phyloP scores from a whole-genome alignment of 2,329 filamentous ascomycete species.

The Elsinoe necatrix region DNA sequence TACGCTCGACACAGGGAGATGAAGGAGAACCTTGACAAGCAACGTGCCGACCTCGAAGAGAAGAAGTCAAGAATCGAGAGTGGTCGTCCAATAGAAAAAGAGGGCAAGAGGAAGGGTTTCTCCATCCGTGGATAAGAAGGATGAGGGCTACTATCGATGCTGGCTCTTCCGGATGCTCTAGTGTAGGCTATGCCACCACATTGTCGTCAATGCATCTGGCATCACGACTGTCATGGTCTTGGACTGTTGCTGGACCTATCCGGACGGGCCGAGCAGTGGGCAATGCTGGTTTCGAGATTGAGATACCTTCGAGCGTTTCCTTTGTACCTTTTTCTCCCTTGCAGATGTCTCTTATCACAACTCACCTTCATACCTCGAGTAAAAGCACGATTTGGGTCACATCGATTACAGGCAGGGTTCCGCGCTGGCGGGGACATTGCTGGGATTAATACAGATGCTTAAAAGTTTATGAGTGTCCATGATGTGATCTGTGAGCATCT shows the following conservation, averaged over 20 bases:
- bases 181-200: background rate
- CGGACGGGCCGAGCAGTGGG: background rate
- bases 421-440: constrained; percentile 11
- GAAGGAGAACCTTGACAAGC: constrained; percentile 97
- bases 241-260: background rate
- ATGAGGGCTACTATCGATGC: background rate
- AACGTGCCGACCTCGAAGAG: constrained; percentile 91
- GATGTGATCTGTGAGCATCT: background rate
- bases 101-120: constrained; percentile 98
- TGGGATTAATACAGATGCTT: constrained; percentile 11
- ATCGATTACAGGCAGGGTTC: constrained; percentile 12
- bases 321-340: constrained; percentile 15
- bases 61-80: constrained; percentile 96
- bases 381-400: constrained; percentile 17
- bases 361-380: constrained; percentile 16
- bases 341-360: constrained; percentile 13
- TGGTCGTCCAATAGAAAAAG: constrained; percentile 91
- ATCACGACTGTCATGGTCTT: background rate
- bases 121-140: constrained; percentile 59
- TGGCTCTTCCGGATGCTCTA: background rate
- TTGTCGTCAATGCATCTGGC: background rate
- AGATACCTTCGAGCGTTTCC: constrained; percentile 27
- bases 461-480: background rate
- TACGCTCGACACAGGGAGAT: constrained; percentile 98
- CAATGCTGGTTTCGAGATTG: constrained; percentile 21